These are phyloP conservation scores for Saprolegnia diclina DNA, from an alignment of 352 stramenopile species.

Conservation along the genomic window DNA sequence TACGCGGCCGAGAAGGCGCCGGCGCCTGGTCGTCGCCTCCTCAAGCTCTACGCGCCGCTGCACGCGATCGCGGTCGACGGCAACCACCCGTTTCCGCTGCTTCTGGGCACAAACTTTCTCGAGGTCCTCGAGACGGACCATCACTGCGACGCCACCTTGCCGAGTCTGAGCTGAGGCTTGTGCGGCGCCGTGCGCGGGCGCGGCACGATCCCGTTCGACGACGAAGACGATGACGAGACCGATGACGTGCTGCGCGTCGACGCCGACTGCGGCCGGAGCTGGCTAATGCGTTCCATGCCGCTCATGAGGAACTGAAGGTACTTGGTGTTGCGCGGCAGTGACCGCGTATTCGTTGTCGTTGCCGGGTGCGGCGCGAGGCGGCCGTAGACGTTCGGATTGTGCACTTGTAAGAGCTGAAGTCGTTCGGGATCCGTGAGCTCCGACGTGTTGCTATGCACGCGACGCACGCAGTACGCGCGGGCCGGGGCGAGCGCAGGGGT, in stretches of 20 bases:
- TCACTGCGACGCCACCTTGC: conserved; percentile 17
- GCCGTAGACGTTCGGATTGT: conserved; percentile 14
- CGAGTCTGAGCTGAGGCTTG: conserved; percentile 18
- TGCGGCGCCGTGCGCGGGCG: conserved; percentile 15
- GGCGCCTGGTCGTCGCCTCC: neutral
- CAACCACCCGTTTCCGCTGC: conserved; percentile 22
- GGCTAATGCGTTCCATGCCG: conserved; percentile 18
- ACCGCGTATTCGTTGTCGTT: no score
- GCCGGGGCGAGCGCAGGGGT: no score
- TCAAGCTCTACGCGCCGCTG: conserved; percentile 17
- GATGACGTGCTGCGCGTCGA: no score
- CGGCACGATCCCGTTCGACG: neutral
- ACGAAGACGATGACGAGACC: neutral
- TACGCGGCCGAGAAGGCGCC: conserved; percentile 4
- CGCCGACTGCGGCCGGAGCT: conserved; percentile 11
- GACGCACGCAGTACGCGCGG: neutral
- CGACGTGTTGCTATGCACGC: neutral
- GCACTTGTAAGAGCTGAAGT: conserved; percentile 10
- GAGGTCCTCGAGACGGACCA: neutral
- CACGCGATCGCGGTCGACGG: conserved; percentile 16
- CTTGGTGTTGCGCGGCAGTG: neutral
- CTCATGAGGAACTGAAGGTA: conserved; percentile 9
- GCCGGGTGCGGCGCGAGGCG: neutral
- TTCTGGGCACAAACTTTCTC: conserved; percentile 21
- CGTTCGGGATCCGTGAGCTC: conserved; percentile 11